Percentiles rank a stretch among this genome's conserved stretches.
Evolutionary conservation across 768 basidiomycete genomes (phyloP).

Genomic region (Mycena galericulata): DNA sequence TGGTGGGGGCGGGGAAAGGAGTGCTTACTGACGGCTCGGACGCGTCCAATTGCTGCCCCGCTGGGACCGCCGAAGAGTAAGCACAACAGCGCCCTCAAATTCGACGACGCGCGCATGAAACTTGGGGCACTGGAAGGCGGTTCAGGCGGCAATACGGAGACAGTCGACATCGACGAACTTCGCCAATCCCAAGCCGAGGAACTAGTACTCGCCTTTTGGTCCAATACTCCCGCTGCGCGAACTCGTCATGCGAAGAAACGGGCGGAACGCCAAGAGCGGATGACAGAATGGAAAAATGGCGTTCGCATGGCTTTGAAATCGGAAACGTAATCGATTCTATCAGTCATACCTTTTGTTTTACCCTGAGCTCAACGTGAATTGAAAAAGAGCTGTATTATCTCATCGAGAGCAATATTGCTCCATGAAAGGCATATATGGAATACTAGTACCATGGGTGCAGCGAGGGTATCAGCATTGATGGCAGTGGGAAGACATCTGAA

Average conservation of each 20-base stretch:
- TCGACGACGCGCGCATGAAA: too few relatives aligned
- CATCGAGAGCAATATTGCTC: too few relatives aligned
- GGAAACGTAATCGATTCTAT: too few relatives aligned
- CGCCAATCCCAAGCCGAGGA: background rate
- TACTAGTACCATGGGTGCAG: too few relatives aligned
- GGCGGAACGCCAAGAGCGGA: background rate
- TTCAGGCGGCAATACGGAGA: background rate
- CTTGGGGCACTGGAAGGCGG: background rate
- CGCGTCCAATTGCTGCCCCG: background rate
- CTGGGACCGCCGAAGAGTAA: background rate
- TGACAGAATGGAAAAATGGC: background rate
- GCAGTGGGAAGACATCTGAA: too few relatives aligned
- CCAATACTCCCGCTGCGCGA: conserved; percentile 8
- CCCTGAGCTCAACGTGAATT: too few relatives aligned
- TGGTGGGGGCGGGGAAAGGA: conserved; percentile 20
- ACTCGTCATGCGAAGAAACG: background rate
- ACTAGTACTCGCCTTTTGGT: background rate
- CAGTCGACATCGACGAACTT: background rate
- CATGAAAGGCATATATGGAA: too few relatives aligned
- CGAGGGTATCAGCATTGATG: too few relatives aligned
- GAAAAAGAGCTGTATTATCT: too few relatives aligned
- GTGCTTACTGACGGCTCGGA: background rate
- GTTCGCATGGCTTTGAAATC: conserved; percentile 2
- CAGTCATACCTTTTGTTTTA: too few relatives aligned
- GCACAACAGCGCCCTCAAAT: background rate